A percentile compares a stretch with the other conserved stretches of the same genome.
Evolutionary conservation across 2,329 filamentous ascomycete species (phyloP).

Genomic region (Graphiopsis chlorocephala): DNA sequence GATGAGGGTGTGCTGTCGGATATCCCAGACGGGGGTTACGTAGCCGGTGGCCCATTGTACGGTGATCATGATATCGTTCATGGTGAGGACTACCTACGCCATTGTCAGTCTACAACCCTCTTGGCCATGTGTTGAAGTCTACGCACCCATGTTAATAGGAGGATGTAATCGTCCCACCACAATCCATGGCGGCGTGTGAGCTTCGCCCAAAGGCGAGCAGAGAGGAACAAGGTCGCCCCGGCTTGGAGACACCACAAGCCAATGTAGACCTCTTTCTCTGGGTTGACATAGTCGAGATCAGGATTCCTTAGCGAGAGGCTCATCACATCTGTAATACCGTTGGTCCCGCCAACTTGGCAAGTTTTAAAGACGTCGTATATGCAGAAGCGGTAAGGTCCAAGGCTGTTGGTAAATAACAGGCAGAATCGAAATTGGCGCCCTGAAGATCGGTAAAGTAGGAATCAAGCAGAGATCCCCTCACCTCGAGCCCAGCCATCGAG

Average conservation of each 20-base stretch:
- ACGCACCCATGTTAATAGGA: slow-evolving; percentile 38
- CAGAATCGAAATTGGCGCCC: neutral
- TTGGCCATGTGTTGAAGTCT: neutral
- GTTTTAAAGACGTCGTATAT: neutral
- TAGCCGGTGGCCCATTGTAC: slow-evolving; percentile 51
- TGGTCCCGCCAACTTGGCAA: neutral
- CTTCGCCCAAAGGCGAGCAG: slow-evolving; percentile 38
- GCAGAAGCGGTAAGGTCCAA: neutral
- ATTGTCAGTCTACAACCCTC: slow-evolving; percentile 10
- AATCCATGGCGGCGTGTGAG: slow-evolving; percentile 38
- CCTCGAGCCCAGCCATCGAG: neutral
- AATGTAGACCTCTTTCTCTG: slow-evolving; percentile 36
- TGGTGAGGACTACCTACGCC: slow-evolving; percentile 41
- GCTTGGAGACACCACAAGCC: slow-evolving; percentile 41
- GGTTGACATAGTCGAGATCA: slow-evolving; percentile 33
- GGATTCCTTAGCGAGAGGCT: slow-evolving; percentile 19
- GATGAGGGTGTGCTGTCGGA: slow-evolving; percentile 55
- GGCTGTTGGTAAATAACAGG: neutral
- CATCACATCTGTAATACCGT: slow-evolving; percentile 18
- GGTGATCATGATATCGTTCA: slow-evolving; percentile 47
- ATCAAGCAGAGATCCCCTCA: neutral
- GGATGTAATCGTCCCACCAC: slow-evolving; percentile 42
- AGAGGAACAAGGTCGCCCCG: slow-evolving; percentile 37
- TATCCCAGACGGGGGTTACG: slow-evolving; percentile 48
- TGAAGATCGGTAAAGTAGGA: neutral